A percentile compares a stretch with the other conserved stretches of the same genome.
Conservation (phyloP, 257 asterid genomes). For the Sherardia arvensis region DNA sequence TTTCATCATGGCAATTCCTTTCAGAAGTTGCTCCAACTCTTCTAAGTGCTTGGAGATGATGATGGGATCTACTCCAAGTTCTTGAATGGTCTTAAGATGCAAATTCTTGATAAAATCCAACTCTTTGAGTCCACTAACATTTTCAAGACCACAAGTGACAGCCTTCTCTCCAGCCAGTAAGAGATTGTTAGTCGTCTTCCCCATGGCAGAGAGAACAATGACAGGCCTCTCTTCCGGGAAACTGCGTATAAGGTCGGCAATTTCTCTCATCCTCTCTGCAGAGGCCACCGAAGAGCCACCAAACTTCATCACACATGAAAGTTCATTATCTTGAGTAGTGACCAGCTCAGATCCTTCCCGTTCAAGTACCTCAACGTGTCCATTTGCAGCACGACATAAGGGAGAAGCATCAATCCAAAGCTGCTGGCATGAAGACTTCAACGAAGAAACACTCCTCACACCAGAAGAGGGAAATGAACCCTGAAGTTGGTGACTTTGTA, state of each 20-base stretch:
- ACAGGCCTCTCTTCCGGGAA: constrained; percentile 79
- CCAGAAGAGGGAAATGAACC: constrained; percentile 18
- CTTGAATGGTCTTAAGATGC: constrained; percentile 62
- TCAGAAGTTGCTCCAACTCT: constrained; percentile 67
- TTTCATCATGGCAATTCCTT: constrained; percentile 68
- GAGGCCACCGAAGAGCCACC: constrained; percentile 86
- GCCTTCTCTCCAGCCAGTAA: constrained; percentile 82
- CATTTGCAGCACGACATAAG: constrained; percentile 22
- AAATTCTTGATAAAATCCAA: constrained; percentile 49
- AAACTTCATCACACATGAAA: constrained; percentile 68
- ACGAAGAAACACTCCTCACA: constrained; percentile 5
- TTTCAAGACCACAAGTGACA: constrained; percentile 62
- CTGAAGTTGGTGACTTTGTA: constrained; percentile 16
- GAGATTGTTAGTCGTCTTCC: constrained; percentile 72
- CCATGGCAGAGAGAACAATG: constrained; percentile 86
- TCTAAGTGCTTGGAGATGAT: constrained; percentile 47
- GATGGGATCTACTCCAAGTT: constrained; percentile 62
- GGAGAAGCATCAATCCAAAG: constrained; percentile 12
- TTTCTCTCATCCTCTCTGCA: constrained; percentile 60
- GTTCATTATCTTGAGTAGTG: constrained; percentile 21
- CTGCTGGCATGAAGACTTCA: constrained; percentile 16
- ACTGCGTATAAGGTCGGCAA: constrained; percentile 57
- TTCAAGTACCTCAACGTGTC: constrained; percentile 29
- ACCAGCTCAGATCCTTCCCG: constrained; percentile 20
- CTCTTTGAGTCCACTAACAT: constrained; percentile 62